phyloP scores from a whole-genome alignment of 2,329 filamentous ascomycete species.

The Colletotrichum orchidophilum region DNA sequence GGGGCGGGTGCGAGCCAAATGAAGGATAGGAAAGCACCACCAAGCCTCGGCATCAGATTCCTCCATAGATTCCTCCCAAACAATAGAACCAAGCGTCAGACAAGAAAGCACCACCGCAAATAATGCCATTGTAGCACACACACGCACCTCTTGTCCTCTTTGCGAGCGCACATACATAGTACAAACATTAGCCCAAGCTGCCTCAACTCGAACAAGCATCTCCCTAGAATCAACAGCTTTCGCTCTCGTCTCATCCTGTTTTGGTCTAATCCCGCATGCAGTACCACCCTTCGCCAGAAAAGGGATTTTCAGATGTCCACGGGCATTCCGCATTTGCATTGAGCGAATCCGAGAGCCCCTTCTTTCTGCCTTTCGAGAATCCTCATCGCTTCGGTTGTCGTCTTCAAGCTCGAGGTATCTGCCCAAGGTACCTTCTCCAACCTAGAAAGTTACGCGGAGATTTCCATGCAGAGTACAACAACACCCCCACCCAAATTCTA shows the following conservation, averaged over 20 bases:
- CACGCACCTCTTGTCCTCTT: neutral
- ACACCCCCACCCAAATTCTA: neutral
- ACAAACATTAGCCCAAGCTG: neutral
- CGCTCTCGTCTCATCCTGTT: conserved; percentile 7
- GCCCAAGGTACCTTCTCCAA: no score
- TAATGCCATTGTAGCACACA: conserved; percentile 25
- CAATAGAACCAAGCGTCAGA: neutral
- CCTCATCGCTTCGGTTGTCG: neutral
- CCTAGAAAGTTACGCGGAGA: neutral
- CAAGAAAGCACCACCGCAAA: conserved; percentile 1
- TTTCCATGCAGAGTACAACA: neutral
- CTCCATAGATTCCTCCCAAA: neutral
- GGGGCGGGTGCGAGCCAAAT: neutral
- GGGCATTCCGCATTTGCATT: conserved; percentile 21
- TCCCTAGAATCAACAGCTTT: neutral
- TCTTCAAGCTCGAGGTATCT: neutral
- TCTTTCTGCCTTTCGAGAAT: conserved; percentile 6
- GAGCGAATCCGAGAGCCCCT: conserved; percentile 1
- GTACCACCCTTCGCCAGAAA: neutral
- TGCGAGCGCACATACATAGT: neutral
- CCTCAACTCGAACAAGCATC: neutral
- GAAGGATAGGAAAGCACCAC: neutral
- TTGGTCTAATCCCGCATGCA: neutral
- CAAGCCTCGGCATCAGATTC: conserved; percentile 10
- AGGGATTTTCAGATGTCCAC: neutral